Percentiles rank a stretch among this genome's conserved stretches.
Conservation (phyloP, 1,284 basidiomycete genomes). For the Ganoderma lucidum region DNA sequence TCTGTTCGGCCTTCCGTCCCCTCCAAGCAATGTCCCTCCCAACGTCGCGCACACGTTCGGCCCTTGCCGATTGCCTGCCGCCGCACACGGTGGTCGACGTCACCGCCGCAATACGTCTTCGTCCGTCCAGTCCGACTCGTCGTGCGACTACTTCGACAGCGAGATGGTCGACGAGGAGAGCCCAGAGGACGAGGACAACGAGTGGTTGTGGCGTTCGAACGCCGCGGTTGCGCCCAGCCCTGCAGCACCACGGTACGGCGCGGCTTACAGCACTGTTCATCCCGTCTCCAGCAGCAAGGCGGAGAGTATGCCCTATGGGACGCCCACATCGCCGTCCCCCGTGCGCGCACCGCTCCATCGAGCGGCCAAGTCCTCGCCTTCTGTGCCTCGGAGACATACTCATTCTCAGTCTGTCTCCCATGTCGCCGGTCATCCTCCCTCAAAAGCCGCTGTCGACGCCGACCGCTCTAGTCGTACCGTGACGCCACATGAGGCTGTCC, state of each 20-base stretch:
- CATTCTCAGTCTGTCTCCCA: slow-evolving; percentile 32
- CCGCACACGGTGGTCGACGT: slow-evolving; percentile 24
- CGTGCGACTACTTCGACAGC: slow-evolving; percentile 38
- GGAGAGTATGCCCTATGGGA: slow-evolving; percentile 35
- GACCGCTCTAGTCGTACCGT: slow-evolving; percentile 30
- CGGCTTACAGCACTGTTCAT: slow-evolving; percentile 21
- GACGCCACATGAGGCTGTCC: slow-evolving; percentile 63
- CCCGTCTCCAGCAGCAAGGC: slow-evolving; percentile 20
- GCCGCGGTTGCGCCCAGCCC: slow-evolving; percentile 28
- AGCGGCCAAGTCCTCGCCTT: slow-evolving; percentile 37
- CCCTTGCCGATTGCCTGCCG: slow-evolving; percentile 25
- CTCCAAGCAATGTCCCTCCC: slow-evolving; percentile 22
- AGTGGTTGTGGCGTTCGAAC: slow-evolving; percentile 34
- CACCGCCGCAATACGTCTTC: slow-evolving; percentile 39
- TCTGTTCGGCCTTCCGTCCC: slow-evolving; percentile 28
- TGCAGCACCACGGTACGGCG: slow-evolving; percentile 20
- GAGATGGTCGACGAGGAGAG: slow-evolving; percentile 39
- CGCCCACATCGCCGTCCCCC: slow-evolving; percentile 38
- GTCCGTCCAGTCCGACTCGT: slow-evolving; percentile 37
- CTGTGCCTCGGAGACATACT: slow-evolving; percentile 31
- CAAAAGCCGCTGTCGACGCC: slow-evolving; percentile 31
- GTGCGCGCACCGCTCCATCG: slow-evolving; percentile 38
- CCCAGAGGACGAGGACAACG: slow-evolving; percentile 41
- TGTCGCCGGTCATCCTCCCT: slow-evolving; percentile 25
- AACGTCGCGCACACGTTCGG: slow-evolving; percentile 25